Evolutionary conservation across 306 rosid species (phyloP).

Genomic region (Vigna unguiculata): DNA sequence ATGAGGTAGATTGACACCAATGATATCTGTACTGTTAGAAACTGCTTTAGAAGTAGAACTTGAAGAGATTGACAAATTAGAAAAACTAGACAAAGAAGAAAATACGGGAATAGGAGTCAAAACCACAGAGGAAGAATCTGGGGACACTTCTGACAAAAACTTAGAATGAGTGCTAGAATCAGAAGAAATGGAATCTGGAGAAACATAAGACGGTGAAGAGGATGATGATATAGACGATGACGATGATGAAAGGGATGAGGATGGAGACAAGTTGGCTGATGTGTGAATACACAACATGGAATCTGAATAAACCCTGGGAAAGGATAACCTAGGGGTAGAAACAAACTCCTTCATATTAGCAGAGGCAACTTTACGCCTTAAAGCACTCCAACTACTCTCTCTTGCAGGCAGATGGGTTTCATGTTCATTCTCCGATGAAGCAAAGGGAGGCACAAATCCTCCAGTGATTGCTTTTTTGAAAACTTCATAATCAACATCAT

Average conservation of each 20-base stretch:
- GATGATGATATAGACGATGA: constrained; percentile 60
- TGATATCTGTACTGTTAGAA: constrained; percentile 54
- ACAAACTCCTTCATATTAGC: constrained; percentile 78
- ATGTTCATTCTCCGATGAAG: constrained; percentile 74
- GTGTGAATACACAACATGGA: constrained; percentile 74
- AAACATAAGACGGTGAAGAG: constrained; percentile 70
- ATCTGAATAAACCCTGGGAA: constrained; percentile 85
- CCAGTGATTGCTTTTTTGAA: constrained; percentile 85
- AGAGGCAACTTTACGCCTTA: constrained; percentile 81
- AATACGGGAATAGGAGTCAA: constrained; percentile 53
- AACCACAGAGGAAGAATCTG: constrained; percentile 73
- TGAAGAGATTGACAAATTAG: constrained; percentile 64
- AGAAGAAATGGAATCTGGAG: constrained; percentile 88
- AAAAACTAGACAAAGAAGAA: constrained; percentile 62
- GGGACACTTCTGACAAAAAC: constrained; percentile 69
- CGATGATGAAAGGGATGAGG: constrained; percentile 51
- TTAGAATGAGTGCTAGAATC: constrained; percentile 74
- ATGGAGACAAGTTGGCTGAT: constrained; percentile 66
- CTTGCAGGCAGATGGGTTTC: constrained; percentile 97
- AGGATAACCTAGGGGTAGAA: constrained; percentile 68
- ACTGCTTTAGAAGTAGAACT: constrained; percentile 53
- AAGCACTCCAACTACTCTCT: constrained; percentile 89
- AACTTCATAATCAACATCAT: constrained; percentile 86
- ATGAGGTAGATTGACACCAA: constrained; percentile 52
- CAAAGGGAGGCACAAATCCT: constrained; percentile 95